Base-by-base conservation (phyloP, 139 green algal genomes). In the Chlorella sp. region DNA sequence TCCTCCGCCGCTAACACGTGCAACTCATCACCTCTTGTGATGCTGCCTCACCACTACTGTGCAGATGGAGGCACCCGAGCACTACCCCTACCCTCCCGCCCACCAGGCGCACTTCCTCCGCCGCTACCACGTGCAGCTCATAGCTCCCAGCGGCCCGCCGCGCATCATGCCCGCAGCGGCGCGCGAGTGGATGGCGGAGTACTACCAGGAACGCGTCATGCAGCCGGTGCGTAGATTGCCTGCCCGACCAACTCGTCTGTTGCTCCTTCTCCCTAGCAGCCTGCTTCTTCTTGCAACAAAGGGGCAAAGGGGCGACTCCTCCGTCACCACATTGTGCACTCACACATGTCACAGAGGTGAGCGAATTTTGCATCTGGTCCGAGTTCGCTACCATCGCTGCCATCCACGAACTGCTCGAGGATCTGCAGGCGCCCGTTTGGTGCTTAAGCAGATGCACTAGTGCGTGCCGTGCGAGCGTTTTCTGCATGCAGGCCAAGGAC, bases 21-120 rank as follows among this genome's bases (percentile, higher is more conserved):
- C 17, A 55, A 17, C 42, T 55, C 10, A 17, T 55, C 10, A 17
- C 42, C 42, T 55, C 10, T 10, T 55, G 42, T 17, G 17, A 10
- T 26, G 42, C 42, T 55, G 42, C 17, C 42, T 17, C 17, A 17
- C 10, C 17, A 55, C 17, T 26, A 55, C 42, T 26, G 42, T 34
- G 2, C 69, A 67, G 49, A 83, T 83, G 77, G 77, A 83, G 62
- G 33, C 65, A 27, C 77, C 77, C 2, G 49, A 76, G 34, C n/a
- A 35, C 49, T 83, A 69, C 73, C 77, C 77, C 64, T 76, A 60
- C 36, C 24, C 34, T 1, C 61, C 63, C 0, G 67, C 77, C 1
- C 32, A 49, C 32, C 62, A 74, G 17, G 30, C 6, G 5, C 36
- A 68, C 30, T 83, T 42, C 67, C 73, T 83, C 62, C 77, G 77